phyloP scores from a whole-genome alignment of 495 filamentous ascomycete species.

The Aspergillus kassunensis region DNA sequence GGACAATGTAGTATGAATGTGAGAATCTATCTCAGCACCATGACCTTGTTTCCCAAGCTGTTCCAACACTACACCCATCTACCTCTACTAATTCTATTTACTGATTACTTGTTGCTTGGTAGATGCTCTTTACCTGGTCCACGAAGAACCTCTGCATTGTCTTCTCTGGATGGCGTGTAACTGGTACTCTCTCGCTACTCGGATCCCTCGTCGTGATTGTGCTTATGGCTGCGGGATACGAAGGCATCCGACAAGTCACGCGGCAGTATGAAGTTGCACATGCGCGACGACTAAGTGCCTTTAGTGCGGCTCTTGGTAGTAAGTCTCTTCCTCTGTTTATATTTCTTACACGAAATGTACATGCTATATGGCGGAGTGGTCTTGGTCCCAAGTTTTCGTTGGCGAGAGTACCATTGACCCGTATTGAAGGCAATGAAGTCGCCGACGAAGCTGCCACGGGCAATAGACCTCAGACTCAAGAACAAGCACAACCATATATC shows the following conservation, averaged over 20 bases:
- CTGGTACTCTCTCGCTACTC: constrained; percentile 64
- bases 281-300: constrained; percentile 42
- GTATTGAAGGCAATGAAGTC: constrained; percentile 45
- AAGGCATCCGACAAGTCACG: constrained; percentile 72
- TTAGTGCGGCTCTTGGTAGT: constrained; percentile 39
- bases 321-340: constrained; percentile 37
- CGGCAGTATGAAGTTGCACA: constrained; percentile 70
- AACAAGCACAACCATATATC: too few relatives aligned
- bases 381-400: constrained; percentile 6
- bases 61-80: too few relatives aligned
- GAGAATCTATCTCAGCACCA: constrained; percentile 16
- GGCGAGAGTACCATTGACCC: constrained; percentile 29
- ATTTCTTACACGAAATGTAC: not conserved
- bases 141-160: constrained; percentile 90
- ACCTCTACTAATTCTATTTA: not conserved
- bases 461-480: constrained; percentile 20
- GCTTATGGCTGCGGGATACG: constrained; percentile 82
- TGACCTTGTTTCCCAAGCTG: too few relatives aligned
- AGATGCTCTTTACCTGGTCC: constrained; percentile 99
- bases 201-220: constrained; percentile 79
- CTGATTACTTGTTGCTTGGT: not conserved
- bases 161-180: constrained; percentile 87
- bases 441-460: constrained; percentile 29
- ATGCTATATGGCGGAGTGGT: not conserved
- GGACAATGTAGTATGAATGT: constrained; percentile 83